Percentiles rank a stretch among this genome's conserved stretches.
phyloP scores from a whole-genome alignment of 495 filamentous ascomycete genomes.

The Barbatosphaeria neglecta region DNA sequence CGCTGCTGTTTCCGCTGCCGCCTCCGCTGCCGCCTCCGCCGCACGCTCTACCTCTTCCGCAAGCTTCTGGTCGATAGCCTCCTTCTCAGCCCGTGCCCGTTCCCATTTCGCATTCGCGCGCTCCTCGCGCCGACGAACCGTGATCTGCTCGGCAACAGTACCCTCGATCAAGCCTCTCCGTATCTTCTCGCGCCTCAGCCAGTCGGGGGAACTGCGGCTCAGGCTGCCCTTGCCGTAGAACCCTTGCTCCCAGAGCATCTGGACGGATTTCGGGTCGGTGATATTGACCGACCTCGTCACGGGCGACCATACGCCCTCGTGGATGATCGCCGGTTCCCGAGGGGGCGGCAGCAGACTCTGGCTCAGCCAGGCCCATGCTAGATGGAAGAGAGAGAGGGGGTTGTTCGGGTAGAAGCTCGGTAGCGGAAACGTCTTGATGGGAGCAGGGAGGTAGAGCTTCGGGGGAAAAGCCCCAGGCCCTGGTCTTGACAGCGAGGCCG shows the following conservation, averaged over 20 bases:
- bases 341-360: constrained; percentile 55
- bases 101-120: constrained; percentile 78
- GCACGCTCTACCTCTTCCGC: constrained; percentile 42
- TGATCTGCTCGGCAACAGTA: constrained; percentile 60
- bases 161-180: constrained; percentile 48
- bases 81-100: constrained; percentile 69
- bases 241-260: constrained; percentile 83
- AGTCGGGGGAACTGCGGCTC: constrained; percentile 87
- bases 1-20: too few relatives aligned
- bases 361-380: constrained; percentile 62
- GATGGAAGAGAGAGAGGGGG: constrained; percentile 71
- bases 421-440: constrained; percentile 67
- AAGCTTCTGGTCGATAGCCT: constrained; percentile 63
- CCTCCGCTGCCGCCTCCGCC: neutral
- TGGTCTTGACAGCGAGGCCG: constrained; percentile 7
- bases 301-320: constrained; percentile 63
- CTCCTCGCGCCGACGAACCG: constrained; percentile 64
- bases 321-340: constrained; percentile 52
- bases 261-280: constrained; percentile 58
- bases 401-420: constrained; percentile 86
- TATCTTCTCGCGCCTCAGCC: constrained; percentile 73
- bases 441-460: constrained; percentile 72
- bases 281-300: constrained; percentile 79
- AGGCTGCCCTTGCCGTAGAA: constrained; percentile 92
- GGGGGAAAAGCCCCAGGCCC: constrained; percentile 1